Evolutionary conservation across 208 protist species (phyloP).

Genomic region (Trypanosomatidae sp.): DNA sequence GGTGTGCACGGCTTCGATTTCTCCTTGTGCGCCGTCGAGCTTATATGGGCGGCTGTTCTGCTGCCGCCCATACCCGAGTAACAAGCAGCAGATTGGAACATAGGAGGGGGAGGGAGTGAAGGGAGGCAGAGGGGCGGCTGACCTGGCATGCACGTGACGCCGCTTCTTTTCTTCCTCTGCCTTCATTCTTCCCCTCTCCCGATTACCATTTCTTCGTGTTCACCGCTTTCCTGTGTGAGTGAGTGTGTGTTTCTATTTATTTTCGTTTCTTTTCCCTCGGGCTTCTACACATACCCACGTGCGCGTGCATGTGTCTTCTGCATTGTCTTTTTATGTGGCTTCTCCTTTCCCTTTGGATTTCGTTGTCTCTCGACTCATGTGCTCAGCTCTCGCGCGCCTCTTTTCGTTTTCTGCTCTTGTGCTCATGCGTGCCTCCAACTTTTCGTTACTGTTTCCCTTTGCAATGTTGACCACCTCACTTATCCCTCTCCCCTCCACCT

Average conservation of each 20-base stretch:
- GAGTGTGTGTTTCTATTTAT: neutral
- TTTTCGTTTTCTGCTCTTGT: neutral
- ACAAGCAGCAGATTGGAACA: neutral
- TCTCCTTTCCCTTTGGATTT: neutral
- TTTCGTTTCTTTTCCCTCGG: neutral
- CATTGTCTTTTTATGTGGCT: neutral
- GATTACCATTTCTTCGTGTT: neutral
- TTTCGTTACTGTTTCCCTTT: too few species aligned
- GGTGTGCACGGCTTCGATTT: too few species aligned
- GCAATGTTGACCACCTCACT: neutral
- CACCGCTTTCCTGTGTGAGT: neutral
- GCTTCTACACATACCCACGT: neutral
- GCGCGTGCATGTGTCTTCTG: neutral
- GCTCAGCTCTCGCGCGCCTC: neutral
- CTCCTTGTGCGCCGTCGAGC: neutral
- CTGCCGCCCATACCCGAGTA: neutral
- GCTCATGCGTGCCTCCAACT: neutral
- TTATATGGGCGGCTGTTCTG: neutral
- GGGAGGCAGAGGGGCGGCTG: neutral
- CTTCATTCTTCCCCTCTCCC: neutral
- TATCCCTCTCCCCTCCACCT: neutral
- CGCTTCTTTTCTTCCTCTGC: neutral
- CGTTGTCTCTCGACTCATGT: neutral
- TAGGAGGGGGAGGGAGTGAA: neutral
- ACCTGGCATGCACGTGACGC: neutral